Percentiles rank a stretch among this genome's conserved stretches.
phyloP scores from a whole-genome alignment of 768 basidiomycete genomes.

The Auricularia sp. region DNA sequence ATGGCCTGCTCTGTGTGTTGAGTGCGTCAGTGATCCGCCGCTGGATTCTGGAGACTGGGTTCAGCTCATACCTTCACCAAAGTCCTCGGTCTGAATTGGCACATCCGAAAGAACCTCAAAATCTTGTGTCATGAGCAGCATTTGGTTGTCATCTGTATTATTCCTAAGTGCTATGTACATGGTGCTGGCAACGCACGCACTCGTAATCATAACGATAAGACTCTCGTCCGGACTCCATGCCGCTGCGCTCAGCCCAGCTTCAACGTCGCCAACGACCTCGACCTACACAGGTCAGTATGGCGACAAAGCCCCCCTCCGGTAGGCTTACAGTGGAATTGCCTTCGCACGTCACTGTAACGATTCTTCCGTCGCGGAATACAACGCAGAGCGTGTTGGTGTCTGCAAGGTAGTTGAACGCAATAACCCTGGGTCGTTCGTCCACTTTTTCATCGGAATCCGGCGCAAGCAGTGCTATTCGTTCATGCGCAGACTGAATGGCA shows the following conservation, averaged over 20 bases:
- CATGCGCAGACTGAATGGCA: not conserved
- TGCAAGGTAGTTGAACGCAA: slow-evolving; percentile 58
- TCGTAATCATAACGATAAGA: slow-evolving; percentile 71
- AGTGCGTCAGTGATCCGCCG: not conserved
- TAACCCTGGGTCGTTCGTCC: slow-evolving; percentile 19
- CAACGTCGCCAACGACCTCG: slow-evolving; percentile 81
- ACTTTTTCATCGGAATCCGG: not conserved
- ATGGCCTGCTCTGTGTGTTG: slow-evolving; percentile 63
- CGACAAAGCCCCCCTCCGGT: not conserved
- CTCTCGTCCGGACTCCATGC: slow-evolving; percentile 91
- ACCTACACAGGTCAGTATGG: slow-evolving; percentile 37
- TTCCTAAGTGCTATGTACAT: not conserved
- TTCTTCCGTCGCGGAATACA: slow-evolving; percentile 73
- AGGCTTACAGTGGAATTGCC: slow-evolving; percentile 7
- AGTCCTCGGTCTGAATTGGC: slow-evolving; percentile 59
- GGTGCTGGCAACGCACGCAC: slow-evolving; percentile 25
- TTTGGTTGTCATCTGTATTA: slow-evolving; percentile 53
- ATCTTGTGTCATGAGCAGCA: slow-evolving; percentile 78
- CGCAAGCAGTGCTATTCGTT: not conserved
- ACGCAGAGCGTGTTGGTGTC: slow-evolving; percentile 59
- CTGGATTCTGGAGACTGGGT: too few species aligned
- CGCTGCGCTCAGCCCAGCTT: slow-evolving; percentile 71
- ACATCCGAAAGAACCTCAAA: slow-evolving; percentile 84
- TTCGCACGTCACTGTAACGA: slow-evolving; percentile 50
- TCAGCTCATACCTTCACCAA: slow-evolving; percentile 66